phyloP scores from a whole-genome alignment of 331 rosid species.

The Pyracantha coccinea region DNA sequence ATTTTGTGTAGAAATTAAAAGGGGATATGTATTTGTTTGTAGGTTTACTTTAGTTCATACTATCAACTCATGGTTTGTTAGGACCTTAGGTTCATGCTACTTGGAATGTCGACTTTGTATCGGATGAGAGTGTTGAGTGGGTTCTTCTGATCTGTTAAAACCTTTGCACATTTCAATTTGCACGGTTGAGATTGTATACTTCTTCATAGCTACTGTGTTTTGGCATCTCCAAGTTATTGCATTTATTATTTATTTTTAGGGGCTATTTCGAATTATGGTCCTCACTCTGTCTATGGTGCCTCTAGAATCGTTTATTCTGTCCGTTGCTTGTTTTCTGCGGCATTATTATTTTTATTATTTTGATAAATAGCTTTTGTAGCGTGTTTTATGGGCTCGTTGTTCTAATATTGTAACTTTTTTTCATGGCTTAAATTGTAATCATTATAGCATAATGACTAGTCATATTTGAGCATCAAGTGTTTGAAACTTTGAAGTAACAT shows the following conservation, averaged over 20 bases:
- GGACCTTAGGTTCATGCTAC: neutral
- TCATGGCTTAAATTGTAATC: neutral
- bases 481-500: neutral
- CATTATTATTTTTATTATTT: neutral
- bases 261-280: neutral
- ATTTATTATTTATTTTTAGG: neutral
- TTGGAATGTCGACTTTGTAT: neutral
- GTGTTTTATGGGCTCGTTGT: neutral
- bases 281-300: neutral
- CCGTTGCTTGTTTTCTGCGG: neutral
- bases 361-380: neutral
- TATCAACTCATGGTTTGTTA: neutral
- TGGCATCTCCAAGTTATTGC: neutral
- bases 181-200: neutral
- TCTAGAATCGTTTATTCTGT: neutral
- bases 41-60: neutral
- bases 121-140: neutral
- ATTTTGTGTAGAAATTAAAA: neutral
- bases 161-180: neutral
- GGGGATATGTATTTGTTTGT: neutral
- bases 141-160: neutral
- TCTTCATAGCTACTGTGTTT: neutral
- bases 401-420: neutral
- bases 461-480: neutral
- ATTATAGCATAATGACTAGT: neutral